Conservation (phyloP, 2,329 filamentous ascomycete genomes). For the Calonectria honghensis region DNA sequence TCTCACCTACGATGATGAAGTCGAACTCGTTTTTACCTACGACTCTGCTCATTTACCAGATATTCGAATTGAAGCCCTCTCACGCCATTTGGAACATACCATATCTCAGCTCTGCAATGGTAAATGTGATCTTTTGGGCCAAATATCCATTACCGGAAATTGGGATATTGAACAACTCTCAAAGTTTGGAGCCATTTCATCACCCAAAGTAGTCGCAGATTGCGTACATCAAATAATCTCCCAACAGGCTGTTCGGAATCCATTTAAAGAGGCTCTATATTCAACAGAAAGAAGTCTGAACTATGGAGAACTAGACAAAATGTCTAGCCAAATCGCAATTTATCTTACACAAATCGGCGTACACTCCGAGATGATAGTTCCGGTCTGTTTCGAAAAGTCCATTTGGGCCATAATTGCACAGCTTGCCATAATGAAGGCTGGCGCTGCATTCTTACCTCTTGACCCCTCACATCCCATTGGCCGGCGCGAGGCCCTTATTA, state of each 20-base stretch:
- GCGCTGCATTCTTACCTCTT: slow-evolving; percentile 56
- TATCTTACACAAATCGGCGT: slow-evolving; percentile 38
- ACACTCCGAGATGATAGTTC: slow-evolving; percentile 24
- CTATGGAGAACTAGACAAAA: slow-evolving; percentile 42
- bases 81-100: slow-evolving; percentile 13
- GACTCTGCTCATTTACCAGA: slow-evolving; percentile 3
- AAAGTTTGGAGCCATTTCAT: not conserved
- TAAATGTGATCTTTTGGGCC: not conserved
- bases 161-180: slow-evolving; percentile 23
- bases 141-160: slow-evolving; percentile 11
- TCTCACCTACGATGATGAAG: not conserved
- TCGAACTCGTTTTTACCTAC: slow-evolving; percentile 6
- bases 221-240: slow-evolving; percentile 50
- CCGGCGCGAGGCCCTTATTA: slow-evolving; percentile 22
- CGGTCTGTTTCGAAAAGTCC: slow-evolving; percentile 42
- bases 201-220: not conserved
- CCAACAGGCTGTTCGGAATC: slow-evolving; percentile 29
- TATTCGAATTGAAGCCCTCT: not conserved
- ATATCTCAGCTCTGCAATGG: not conserved
- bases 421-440: slow-evolving; percentile 59
- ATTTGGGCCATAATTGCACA: slow-evolving; percentile 51
- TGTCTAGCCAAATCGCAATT: not conserved
- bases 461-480: slow-evolving; percentile 61
- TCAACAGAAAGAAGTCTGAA: slow-evolving; percentile 54
- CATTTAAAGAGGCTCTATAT: slow-evolving; percentile 31